Percentiles rank a stretch among this genome's conserved stretches.
Conservation (phyloP, 2,329 filamentous ascomycete species). For the Diaporthe velutina region DNA sequence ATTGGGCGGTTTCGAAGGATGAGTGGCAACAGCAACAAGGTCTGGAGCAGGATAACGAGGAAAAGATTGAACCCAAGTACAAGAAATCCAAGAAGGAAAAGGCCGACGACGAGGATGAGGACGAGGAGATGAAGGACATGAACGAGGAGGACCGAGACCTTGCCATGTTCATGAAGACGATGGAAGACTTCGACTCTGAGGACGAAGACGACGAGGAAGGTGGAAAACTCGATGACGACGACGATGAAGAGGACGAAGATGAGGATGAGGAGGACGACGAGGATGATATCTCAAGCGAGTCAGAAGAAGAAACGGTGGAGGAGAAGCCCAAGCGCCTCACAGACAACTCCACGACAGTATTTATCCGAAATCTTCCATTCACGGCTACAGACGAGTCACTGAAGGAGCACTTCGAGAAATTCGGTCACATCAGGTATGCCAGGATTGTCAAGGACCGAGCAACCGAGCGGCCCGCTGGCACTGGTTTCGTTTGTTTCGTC, state of each 20-base stretch:
- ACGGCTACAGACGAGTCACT: conserved; percentile 85
- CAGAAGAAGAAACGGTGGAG: conserved; percentile 58
- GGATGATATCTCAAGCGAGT: conserved; percentile 59
- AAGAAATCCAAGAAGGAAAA: conserved; percentile 56
- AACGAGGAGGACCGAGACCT: conserved; percentile 56
- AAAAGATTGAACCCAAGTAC: conserved; percentile 47
- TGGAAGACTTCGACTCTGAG: conserved; percentile 70
- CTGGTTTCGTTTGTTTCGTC: conserved; percentile 95
- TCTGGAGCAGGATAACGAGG: conserved; percentile 53
- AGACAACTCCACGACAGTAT: conserved; percentile 83
- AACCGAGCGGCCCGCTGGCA: conserved; percentile 89
- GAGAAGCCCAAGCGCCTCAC: conserved; percentile 56
- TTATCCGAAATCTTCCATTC: conserved; percentile 95
- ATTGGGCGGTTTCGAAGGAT: conserved; percentile 95
- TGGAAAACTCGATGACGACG: conserved; percentile 50
- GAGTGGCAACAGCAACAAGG: conserved; percentile 80
- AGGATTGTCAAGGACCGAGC: conserved; percentile 89
- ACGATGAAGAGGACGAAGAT: conserved; percentile 55
- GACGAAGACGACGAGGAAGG: conserved; percentile 62
- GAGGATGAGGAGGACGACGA: conserved; percentile 60
- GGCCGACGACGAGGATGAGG: conserved; percentile 39
- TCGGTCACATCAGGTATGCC: conserved; percentile 91
- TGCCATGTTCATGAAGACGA: conserved; percentile 70
- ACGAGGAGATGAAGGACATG: conserved; percentile 50
- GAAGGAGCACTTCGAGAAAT: conserved; percentile 87